These are phyloP conservation scores for Eruca vesicaria DNA, from an alignment of 441 rosid genomes.

Conservation along the genomic window DNA sequence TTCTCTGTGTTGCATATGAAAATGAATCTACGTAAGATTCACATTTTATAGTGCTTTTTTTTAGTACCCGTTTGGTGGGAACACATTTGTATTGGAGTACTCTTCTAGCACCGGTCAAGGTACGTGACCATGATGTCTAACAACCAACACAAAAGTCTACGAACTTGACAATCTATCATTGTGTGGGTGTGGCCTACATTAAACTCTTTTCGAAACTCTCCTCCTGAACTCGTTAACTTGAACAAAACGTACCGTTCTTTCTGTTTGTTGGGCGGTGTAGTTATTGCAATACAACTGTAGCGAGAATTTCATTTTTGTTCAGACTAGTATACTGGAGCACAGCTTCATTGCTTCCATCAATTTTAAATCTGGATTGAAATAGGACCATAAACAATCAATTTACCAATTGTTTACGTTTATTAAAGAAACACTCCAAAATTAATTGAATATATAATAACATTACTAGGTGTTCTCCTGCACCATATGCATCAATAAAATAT, in stretches of 20 bases:
- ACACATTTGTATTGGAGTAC: background rate
- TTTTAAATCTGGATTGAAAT: background rate
- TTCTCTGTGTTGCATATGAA: conserved; percentile 9
- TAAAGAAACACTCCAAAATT: background rate
- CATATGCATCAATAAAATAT: no score
- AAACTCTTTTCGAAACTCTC: background rate
- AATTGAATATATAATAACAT: background rate
- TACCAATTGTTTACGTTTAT: background rate
- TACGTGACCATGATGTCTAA: background rate
- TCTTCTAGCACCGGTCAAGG: background rate
- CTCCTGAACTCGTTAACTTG: background rate
- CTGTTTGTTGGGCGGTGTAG: background rate
- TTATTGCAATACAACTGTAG: conserved; percentile 4
- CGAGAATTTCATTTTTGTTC: background rate
- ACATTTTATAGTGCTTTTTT: conserved; percentile 14
- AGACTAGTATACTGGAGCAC: background rate
- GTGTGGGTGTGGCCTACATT: conserved; percentile 2
- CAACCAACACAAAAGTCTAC: conserved; percentile 15
- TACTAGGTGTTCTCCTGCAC: no score
- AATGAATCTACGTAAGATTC: background rate
- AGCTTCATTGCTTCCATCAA: background rate
- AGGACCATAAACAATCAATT: background rate
- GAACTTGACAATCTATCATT: background rate
- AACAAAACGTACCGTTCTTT: background rate
- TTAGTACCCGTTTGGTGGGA: conserved; percentile 6